A percentile compares a stretch with the other conserved stretches of the same genome.
phyloP scores from a whole-genome alignment of 1,139 yeast species.

The Arxiozyma heterogenica region DNA sequence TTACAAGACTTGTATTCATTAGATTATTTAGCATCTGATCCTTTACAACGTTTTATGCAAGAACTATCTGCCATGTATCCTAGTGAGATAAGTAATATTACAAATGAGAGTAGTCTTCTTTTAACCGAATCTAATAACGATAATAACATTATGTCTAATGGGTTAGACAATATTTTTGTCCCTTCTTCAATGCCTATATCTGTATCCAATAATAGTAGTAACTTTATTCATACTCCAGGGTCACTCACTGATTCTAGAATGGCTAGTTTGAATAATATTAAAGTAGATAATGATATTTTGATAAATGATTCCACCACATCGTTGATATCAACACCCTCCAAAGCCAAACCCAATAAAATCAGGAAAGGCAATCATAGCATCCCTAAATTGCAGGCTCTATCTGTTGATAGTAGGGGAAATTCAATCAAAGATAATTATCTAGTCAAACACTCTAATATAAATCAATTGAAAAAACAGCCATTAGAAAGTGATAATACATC shows the following conservation, averaged over 20 bases:
- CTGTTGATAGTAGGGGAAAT: slow-evolving; percentile 10
- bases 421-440: slow-evolving; percentile 16
- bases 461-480: slow-evolving; percentile 13
- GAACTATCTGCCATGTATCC: slow-evolving; percentile 12
- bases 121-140: background rate
- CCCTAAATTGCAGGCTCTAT: slow-evolving; percentile 7
- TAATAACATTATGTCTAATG: background rate
- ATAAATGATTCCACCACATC: background rate
- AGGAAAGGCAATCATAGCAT: background rate
- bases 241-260: background rate
- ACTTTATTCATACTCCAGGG: background rate
- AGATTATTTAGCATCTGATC: slow-evolving; percentile 19
- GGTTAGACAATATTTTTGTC: background rate
- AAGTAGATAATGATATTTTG: background rate
- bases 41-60: slow-evolving; percentile 22
- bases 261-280: background rate
- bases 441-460: slow-evolving; percentile 17
- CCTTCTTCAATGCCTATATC: background rate
- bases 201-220: background rate
- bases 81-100: background rate
- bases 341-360: background rate
- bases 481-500: background rate
- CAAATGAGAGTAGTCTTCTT: background rate
- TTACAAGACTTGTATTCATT: slow-evolving; percentile 18
- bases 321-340: background rate